Evolutionary conservation across 2,329 filamentous ascomycete genomes (phyloP).

Genomic region (Sporothrix brasiliensis): DNA sequence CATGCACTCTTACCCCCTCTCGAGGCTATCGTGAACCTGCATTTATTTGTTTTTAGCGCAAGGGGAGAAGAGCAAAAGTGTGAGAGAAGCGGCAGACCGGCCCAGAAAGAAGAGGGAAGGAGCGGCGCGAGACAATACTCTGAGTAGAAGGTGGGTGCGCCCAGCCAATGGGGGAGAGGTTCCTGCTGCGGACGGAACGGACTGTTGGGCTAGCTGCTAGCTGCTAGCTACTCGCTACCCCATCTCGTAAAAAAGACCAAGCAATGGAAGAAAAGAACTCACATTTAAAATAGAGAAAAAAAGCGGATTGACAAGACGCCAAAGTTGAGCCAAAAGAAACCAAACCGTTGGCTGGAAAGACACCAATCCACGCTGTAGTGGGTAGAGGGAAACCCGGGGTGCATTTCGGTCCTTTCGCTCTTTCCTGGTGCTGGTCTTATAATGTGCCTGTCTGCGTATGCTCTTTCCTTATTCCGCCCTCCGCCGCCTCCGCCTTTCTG

Average conservation of each 20-base stretch:
- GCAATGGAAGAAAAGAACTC: background rate
- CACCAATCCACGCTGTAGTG: background rate
- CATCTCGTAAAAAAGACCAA: slow-evolving; percentile 7
- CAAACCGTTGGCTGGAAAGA: background rate
- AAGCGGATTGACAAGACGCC: slow-evolving; percentile 9
- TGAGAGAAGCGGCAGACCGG: slow-evolving; percentile 2
- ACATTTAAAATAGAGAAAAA: background rate
- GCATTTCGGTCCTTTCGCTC: slow-evolving; percentile 15
- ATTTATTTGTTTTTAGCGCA: slow-evolving; percentile 24
- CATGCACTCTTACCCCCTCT: background rate
- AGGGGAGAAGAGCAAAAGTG: background rate
- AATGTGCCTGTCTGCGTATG: background rate
- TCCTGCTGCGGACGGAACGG: slow-evolving; percentile 25
- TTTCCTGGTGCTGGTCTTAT: background rate
- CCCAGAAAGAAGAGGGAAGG: slow-evolving; percentile 1
- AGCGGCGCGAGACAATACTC: background rate
- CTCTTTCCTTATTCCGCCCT: background rate
- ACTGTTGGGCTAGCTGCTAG: slow-evolving; percentile 23
- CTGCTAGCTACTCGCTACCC: background rate
- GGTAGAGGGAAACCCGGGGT: slow-evolving; percentile 16
- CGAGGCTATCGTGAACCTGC: slow-evolving; percentile 18
- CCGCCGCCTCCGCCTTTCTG: slow-evolving; percentile 4
- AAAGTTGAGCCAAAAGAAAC: background rate
- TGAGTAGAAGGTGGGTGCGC: background rate
- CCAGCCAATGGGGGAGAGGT: background rate